phyloP scores from a whole-genome alignment of 2,329 filamentous ascomycete genomes.

The Allantophomopsis cytisporea region DNA sequence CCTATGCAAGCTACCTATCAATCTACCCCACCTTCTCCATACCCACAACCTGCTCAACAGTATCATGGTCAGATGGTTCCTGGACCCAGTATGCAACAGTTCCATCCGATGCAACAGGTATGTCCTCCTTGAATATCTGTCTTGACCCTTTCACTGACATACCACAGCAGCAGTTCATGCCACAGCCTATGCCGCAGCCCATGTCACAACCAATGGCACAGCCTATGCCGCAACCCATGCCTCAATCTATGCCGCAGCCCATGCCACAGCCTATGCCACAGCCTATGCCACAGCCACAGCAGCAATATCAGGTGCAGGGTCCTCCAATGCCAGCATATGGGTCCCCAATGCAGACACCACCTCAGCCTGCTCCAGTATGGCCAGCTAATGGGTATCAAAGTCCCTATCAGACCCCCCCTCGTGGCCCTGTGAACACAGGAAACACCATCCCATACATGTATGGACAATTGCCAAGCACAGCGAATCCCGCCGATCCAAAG shows the following conservation, averaged over 20 bases:
- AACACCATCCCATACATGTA: conserved; percentile 52
- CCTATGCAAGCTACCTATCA: conserved; percentile 22
- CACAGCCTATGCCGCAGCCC: no score
- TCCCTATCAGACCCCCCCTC: conserved; percentile 15
- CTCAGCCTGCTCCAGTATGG: conserved; percentile 16
- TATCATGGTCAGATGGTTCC: conserved; percentile 14
- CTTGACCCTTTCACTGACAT: no score
- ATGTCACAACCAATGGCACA: conserved; percentile 6
- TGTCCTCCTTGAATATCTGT: no score
- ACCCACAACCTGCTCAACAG: conserved; percentile 19
- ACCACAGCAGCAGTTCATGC: no score
- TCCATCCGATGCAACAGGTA: conserved; percentile 9
- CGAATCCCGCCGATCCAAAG: conserved; percentile 57
- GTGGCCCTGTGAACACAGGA: conserved; percentile 10
- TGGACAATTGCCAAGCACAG: conserved; percentile 61
- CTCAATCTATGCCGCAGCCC: conserved; percentile 7
- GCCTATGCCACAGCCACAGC: conserved; percentile 2
- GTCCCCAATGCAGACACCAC: conserved; percentile 17
- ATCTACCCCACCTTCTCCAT: conserved; percentile 23
- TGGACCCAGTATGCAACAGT: conserved; percentile 25
- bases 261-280: background rate
- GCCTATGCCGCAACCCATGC: no score
- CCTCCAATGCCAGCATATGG: conserved; percentile 18
- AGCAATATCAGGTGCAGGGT: conserved; percentile 17
- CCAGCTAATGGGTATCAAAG: conserved; percentile 12